These are phyloP conservation scores for Sclerospora graminicola DNA, from an alignment of 352 stramenopile species.

Conservation along the genomic window DNA sequence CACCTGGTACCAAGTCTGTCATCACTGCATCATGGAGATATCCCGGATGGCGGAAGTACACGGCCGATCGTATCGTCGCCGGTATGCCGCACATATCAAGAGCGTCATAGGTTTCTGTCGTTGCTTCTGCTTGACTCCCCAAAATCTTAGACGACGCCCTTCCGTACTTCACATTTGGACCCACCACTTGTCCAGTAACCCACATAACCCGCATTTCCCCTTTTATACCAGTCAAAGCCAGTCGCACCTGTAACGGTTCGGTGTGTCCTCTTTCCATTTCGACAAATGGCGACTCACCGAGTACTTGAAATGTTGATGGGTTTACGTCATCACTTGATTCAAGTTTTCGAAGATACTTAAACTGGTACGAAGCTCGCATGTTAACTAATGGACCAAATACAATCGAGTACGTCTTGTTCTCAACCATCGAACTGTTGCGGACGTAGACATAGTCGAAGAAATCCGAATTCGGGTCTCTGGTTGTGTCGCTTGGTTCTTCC, in stretches of 20 bases:
- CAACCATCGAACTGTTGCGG: slow-evolving; percentile 5
- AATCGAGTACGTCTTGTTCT: neutral
- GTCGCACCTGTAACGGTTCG: slow-evolving; percentile 26
- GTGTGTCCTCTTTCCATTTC: slow-evolving; percentile 21
- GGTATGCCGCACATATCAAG: slow-evolving; percentile 17
- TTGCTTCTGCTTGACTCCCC: slow-evolving; percentile 5
- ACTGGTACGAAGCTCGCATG: slow-evolving; percentile 17
- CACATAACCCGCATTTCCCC: slow-evolving; percentile 36
- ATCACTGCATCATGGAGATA: slow-evolving; percentile 26
- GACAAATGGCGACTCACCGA: slow-evolving; percentile 25
- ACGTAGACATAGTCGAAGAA: slow-evolving; percentile 20
- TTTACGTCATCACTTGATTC: neutral
- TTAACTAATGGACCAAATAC: slow-evolving; percentile 16
- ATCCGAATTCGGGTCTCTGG: slow-evolving; percentile 8
- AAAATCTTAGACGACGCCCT: slow-evolving; percentile 1
- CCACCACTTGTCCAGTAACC: slow-evolving; percentile 24
- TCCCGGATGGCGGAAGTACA: slow-evolving; percentile 19
- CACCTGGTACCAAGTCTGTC: slow-evolving; percentile 13
- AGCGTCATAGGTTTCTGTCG: slow-evolving; percentile 11
- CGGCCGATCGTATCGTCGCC: slow-evolving; percentile 10
- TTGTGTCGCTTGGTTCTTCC: slow-evolving; percentile 6
- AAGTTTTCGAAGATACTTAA: slow-evolving; percentile 17
- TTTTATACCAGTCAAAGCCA: slow-evolving; percentile 17
- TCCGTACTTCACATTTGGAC: slow-evolving; percentile 25
- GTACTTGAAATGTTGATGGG: slow-evolving; percentile 4